These are phyloP conservation scores for Babesia caballi DNA, from an alignment of 169 alveolate species.

Conservation along the genomic window DNA sequence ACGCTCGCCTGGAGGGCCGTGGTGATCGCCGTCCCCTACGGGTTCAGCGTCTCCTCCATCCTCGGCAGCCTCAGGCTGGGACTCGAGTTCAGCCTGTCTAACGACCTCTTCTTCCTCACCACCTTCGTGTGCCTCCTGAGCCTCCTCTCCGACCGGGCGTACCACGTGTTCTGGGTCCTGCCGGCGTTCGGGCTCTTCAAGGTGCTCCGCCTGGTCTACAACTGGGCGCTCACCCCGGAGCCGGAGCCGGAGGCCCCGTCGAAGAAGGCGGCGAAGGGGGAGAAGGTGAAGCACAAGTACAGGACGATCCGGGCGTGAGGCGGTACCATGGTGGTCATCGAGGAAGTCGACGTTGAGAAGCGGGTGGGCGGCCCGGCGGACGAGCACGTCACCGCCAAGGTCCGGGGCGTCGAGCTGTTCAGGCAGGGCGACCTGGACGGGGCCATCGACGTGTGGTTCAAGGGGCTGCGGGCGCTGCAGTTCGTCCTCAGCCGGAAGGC, in stretches of 20 bases:
- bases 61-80: constrained; percentile 37
- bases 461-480: constrained; percentile 21
- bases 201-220: background rate
- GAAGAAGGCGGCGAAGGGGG: constrained; percentile 17
- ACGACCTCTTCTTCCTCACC: constrained; percentile 56
- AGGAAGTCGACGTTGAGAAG: background rate
- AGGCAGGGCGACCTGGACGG: constrained; percentile 56
- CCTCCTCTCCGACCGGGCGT: constrained; percentile 36
- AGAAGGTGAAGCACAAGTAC: constrained; percentile 15
- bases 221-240: constrained; percentile 60
- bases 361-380: background rate
- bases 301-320: constrained; percentile 24
- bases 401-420: constrained; percentile 38
- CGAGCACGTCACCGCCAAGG: constrained; percentile 3
- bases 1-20: constrained; percentile 36
- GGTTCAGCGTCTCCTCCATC: constrained; percentile 24
- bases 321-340: background rate
- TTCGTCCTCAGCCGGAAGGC: constrained; percentile 28
- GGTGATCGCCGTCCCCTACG: constrained; percentile 25
- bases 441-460: constrained; percentile 53
- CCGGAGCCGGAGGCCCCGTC: constrained; percentile 24
- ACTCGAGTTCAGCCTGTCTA: constrained; percentile 46
- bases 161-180: constrained; percentile 32
- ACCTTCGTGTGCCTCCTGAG: constrained; percentile 30
- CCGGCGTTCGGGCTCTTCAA: constrained; percentile 54